Base-by-base conservation (phyloP, 148 eudicot species). In the Suaeda aralocaspica region DNA sequence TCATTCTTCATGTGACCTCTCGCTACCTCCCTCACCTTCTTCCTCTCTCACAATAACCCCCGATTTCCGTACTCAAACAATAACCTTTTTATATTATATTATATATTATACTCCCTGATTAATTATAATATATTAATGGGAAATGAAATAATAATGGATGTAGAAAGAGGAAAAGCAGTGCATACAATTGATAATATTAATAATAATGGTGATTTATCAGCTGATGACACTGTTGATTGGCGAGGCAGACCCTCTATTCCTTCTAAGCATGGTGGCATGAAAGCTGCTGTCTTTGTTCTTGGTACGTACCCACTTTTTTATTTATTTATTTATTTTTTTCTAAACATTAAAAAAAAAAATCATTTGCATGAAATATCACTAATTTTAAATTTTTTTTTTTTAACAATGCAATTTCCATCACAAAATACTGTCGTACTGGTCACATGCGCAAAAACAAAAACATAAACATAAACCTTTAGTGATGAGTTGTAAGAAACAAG, bases 281-380 rank as follows among this genome's bases (percentile, higher is more conserved):
- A 45, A 76, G 99, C 99, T 64, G 96, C 99, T 72, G 76, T 85
- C 57, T 91, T 91, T 76, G 90, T 85, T 72, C 93, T 94, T 59
- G 99, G 99, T 94, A 64, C 13, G 99, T 94, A 64, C 13, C 28
- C 48, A 4, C 7, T 14, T 41, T 41, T 71, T 46, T 24, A 28
- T 56, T 28, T 57, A 33, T n/a, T 71, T n/a, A n/a, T n/a, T n/a
- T n/a, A n/a, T n/a, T n/a, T n/a, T n/a, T n/a, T n/a, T n/a, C n/a
- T n/a, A n/a, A n/a, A n/a, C n/a, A n/a, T n/a, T n/a, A n/a, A n/a
- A n/a, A n/a, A n/a, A n/a, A n/a, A n/a, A n/a, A n/a, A n/a, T n/a
- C n/a, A n/a, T n/a, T n/a, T n/a, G n/a, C n/a, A n/a, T n/a, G n/a
- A n/a, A n/a, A n/a, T n/a, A n/a, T n/a, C n/a, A n/a, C n/a, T n/a